Evolutionary conservation across 441 rosid species (phyloP).

Genomic region (Brassica balearica): DNA sequence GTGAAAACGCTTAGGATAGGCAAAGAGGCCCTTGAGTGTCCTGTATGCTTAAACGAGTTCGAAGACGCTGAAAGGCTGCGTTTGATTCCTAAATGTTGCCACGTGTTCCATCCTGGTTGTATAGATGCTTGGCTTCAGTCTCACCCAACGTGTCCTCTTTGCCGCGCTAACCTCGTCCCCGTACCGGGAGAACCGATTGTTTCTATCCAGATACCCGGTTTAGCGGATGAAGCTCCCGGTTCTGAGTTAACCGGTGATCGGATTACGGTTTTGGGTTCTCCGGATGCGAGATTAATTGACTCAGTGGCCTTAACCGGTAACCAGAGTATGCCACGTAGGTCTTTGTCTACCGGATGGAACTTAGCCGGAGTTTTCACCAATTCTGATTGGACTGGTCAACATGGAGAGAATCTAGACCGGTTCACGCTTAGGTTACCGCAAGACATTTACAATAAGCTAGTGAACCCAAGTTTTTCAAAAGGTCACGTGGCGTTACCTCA

Average conservation of each 20-base stretch:
- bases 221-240: slow-evolving; percentile 29
- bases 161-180: slow-evolving; percentile 63
- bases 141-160: slow-evolving; percentile 71
- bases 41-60: slow-evolving; percentile 73
- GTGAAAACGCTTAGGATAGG: slow-evolving; percentile 64
- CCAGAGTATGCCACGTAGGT: slow-evolving; percentile 55
- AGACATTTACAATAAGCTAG: slow-evolving; percentile 53
- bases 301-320: slow-evolving; percentile 36
- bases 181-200: slow-evolving; percentile 51
- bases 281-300: slow-evolving; percentile 39
- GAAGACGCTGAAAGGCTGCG: slow-evolving; percentile 70
- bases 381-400: slow-evolving; percentile 61
- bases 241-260: slow-evolving; percentile 26
- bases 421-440: slow-evolving; percentile 67
- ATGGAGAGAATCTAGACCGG: slow-evolving; percentile 55
- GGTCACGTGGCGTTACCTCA: slow-evolving; percentile 54
- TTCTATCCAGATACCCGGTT: slow-evolving; percentile 41
- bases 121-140: slow-evolving; percentile 67
- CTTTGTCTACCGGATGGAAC: slow-evolving; percentile 72
- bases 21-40: slow-evolving; percentile 63
- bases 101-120: slow-evolving; percentile 68
- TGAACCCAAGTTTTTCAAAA: slow-evolving; percentile 46
- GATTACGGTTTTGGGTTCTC: slow-evolving; percentile 39
- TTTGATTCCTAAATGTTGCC: slow-evolving; percentile 64
- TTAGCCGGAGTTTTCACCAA: slow-evolving; percentile 53